These are phyloP conservation scores for Backusella parvicylindrica DNA, from an alignment of 192 early-diverging fungal genomes.

Conservation along the genomic window DNA sequence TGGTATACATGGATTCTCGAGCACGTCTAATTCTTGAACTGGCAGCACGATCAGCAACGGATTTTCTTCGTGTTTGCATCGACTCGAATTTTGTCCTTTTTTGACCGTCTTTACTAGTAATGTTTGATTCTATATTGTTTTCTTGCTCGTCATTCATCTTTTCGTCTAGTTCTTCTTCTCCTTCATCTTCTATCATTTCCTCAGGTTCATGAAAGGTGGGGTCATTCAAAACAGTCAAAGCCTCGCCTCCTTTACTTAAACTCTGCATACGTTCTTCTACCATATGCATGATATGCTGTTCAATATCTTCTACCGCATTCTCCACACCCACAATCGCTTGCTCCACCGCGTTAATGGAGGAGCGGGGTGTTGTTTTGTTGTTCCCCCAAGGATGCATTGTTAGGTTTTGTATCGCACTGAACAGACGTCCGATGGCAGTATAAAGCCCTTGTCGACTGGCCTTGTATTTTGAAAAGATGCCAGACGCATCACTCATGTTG, in stretches of 20 bases:
- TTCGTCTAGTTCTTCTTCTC: not conserved
- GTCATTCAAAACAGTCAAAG: not conserved
- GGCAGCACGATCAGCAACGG: not conserved
- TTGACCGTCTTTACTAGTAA: not conserved
- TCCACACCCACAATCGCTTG: conserved; percentile 2
- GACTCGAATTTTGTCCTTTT: not conserved
- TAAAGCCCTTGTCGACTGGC: conserved; percentile 9
- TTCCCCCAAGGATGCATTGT: not conserved
- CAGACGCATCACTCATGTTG: not conserved
- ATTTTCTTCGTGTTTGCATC: not conserved
- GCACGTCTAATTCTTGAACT: not conserved
- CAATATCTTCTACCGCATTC: conserved; percentile 3
- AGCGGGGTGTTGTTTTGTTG: not conserved
- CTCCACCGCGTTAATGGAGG: not conserved
- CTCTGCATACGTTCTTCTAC: conserved; percentile 7
- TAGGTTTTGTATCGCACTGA: conserved; percentile 17
- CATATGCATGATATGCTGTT: conserved; percentile 9
- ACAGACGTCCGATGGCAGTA: conserved; percentile 12
- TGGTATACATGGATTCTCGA: not conserved
- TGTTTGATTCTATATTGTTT: not conserved
- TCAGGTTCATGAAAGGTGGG: not conserved
- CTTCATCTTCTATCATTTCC: not conserved
- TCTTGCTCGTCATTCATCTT: not conserved
- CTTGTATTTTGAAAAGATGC: not conserved
- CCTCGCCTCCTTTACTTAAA: not conserved